Percentiles rank a stretch among this genome's conserved stretches.
These are phyloP conservation scores for Exophiala alcalophila DNA, from an alignment of 2,329 filamentous ascomycete species.

Conservation along the genomic window DNA sequence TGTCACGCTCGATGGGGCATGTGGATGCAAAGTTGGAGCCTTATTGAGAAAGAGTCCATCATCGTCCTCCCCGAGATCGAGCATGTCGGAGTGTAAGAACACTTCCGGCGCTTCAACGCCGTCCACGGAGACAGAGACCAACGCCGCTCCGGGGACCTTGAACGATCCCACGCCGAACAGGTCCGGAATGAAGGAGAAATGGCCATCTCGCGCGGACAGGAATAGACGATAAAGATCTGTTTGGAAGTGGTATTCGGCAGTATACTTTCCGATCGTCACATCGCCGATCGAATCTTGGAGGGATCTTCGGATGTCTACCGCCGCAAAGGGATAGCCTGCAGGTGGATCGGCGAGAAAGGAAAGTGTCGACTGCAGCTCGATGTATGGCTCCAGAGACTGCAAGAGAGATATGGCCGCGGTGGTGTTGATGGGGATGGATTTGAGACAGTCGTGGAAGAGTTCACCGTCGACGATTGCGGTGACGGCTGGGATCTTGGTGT, in stretches of 20 bases:
- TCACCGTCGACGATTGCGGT: conserved; percentile 2
- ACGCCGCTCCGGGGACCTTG: conserved; percentile 53
- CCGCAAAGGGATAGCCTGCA: conserved; percentile 47
- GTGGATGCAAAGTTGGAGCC: no score
- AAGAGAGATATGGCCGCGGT: conserved; percentile 10
- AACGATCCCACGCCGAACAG: conserved; percentile 48
- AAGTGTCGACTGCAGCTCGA: conserved; percentile 49
- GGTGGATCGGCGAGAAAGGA: conserved; percentile 53
- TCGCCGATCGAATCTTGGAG: conserved; percentile 47
- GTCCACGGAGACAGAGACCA: conserved; percentile 61
- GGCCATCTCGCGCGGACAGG: conserved; percentile 60
- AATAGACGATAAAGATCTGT: conserved; percentile 53
- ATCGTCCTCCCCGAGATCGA: background rate
- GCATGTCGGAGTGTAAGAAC: conserved; percentile 39
- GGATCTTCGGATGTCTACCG: conserved; percentile 48
- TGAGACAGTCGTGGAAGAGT: conserved; percentile 15
- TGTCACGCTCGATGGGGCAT: conserved; percentile 4
- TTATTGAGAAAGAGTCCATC: no score
- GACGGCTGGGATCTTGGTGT: background rate
- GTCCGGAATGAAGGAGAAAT: conserved; percentile 39
- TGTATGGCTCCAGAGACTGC: conserved; percentile 35
- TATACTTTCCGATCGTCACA: conserved; percentile 44
- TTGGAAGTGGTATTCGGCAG: conserved; percentile 55
- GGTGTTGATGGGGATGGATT: conserved; percentile 11
- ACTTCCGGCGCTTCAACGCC: conserved; percentile 58